These are phyloP conservation scores for Phytophthora crassamura DNA, from an alignment of 352 stramenopile genomes.

Conservation along the genomic window DNA sequence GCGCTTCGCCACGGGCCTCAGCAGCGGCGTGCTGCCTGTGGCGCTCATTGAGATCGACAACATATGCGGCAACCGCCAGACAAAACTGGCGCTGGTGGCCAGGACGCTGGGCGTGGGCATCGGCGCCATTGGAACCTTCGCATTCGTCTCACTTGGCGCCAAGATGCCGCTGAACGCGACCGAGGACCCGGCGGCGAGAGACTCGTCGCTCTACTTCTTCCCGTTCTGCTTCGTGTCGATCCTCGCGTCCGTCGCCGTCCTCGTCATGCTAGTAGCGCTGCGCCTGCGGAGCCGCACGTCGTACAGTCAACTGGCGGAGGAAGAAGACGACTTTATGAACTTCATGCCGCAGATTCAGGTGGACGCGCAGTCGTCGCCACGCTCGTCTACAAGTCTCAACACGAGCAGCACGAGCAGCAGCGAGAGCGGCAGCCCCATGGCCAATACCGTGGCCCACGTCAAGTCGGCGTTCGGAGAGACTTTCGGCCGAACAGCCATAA, in stretches of 20 bases:
- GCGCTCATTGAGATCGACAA: constrained; percentile 86
- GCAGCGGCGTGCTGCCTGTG: constrained; percentile 76
- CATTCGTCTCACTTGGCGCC: constrained; percentile 53
- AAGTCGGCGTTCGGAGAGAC: constrained; percentile 79
- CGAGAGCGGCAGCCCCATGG: constrained; percentile 31
- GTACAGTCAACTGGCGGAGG: constrained; percentile 75
- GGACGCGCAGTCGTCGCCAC: constrained; percentile 28
- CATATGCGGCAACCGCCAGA: constrained; percentile 82
- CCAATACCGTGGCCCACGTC: constrained; percentile 57
- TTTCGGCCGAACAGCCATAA: constrained; percentile 50
- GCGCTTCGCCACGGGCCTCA: constrained; percentile 77
- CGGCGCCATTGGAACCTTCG: constrained; percentile 55
- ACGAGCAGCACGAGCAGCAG: constrained; percentile 47
- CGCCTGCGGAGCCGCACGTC: constrained; percentile 65
- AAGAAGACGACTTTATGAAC: constrained; percentile 56
- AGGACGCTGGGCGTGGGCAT: constrained; percentile 75
- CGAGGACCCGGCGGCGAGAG: constrained; percentile 41
- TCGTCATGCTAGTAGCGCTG: constrained; percentile 73
- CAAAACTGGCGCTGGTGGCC: constrained; percentile 60
- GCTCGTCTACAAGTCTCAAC: constrained; percentile 37
- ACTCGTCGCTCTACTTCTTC: constrained; percentile 78
- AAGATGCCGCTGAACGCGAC: constrained; percentile 48
- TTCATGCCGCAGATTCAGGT: constrained; percentile 52
- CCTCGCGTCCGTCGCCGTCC: constrained; percentile 67
- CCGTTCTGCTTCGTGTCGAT: constrained; percentile 81